Conservation (phyloP, 495 filamentous ascomycete genomes). For the Symbiotaphrina buchneri region DNA sequence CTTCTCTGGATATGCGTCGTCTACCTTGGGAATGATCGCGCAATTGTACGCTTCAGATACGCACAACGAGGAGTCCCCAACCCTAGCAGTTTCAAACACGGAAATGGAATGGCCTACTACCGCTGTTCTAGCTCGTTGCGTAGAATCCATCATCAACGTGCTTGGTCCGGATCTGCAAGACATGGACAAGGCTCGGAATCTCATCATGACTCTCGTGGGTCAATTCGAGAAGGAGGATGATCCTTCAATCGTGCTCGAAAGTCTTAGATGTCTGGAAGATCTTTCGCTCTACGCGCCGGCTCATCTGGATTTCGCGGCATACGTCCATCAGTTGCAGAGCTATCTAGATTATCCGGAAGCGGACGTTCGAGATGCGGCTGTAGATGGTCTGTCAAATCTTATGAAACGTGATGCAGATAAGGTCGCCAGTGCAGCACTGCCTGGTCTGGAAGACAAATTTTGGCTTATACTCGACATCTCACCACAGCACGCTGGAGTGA, state of each 20-base stretch:
- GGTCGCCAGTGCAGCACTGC: slow-evolving; percentile 48
- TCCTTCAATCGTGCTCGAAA: slow-evolving; percentile 47
- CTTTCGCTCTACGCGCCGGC: slow-evolving; percentile 78
- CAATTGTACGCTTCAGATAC: slow-evolving; percentile 81
- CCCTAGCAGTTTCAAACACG: slow-evolving; percentile 64
- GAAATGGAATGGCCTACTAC: slow-evolving; percentile 64
- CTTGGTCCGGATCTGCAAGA: slow-evolving; percentile 91
- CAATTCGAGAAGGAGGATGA: slow-evolving; percentile 69
- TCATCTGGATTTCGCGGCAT: slow-evolving; percentile 59
- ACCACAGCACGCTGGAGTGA: slow-evolving; percentile 52
- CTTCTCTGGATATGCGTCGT: slow-evolving; percentile 74
- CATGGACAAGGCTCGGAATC: slow-evolving; percentile 68
- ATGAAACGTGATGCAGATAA: slow-evolving; percentile 80
- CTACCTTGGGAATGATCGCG: slow-evolving; percentile 76
- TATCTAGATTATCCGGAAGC: slow-evolving; percentile 44
- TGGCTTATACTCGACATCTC: slow-evolving; percentile 69
- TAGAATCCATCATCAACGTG: slow-evolving; percentile 92
- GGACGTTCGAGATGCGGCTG: slow-evolving; percentile 52
- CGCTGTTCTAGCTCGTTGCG: slow-evolving; percentile 61
- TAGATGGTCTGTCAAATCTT: slow-evolving; percentile 77
- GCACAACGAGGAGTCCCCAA: slow-evolving; percentile 65
- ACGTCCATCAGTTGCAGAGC: slow-evolving; percentile 61
- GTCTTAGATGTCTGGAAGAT: slow-evolving; percentile 71
- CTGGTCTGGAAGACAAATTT: slow-evolving; percentile 69
- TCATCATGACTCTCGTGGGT: slow-evolving; percentile 68